Evolutionary conservation across 148 eudicot genomes (phyloP).

Genomic region (Gaultheria prostrata): DNA sequence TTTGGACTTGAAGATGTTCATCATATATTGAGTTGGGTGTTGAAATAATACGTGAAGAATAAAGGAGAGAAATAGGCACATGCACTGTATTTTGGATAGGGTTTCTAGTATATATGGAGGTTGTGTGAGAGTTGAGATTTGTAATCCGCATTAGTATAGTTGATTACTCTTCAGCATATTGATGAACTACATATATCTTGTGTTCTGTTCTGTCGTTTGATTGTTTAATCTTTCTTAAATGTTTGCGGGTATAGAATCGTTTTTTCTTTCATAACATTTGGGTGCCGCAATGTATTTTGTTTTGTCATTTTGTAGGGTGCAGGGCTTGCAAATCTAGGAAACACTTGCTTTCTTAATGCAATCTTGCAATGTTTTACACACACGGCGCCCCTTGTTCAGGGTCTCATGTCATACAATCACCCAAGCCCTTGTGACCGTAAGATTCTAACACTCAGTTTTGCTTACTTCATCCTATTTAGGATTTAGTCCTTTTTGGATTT

Average conservation of each 20-base stretch:
- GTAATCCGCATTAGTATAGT: neutral
- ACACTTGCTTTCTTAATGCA: conserved; percentile 72
- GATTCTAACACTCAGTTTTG: conserved; percentile 6
- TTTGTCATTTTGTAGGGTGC: conserved; percentile 48
- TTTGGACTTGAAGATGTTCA: neutral
- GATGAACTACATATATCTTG: neutral
- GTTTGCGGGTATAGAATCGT: neutral
- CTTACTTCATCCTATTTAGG: neutral
- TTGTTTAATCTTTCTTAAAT: neutral
- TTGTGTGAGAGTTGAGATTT: neutral
- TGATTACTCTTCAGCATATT: neutral
- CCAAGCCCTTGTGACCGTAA: conserved; percentile 49
- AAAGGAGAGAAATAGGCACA: no score
- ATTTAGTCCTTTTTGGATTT: neutral
- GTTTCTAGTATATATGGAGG: no score
- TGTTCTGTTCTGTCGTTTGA: neutral
- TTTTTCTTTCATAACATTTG: neutral
- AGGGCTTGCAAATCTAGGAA: conserved; percentile 59
- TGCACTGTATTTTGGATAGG: no score
- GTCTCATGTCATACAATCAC: conserved; percentile 42
- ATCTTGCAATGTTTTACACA: conserved; percentile 80
- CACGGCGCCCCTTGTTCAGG: conserved; percentile 70
- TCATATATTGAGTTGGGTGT: neutral
- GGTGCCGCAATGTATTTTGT: neutral
- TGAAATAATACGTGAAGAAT: neutral